These are phyloP conservation scores for Diaporthe citriasiana DNA, from an alignment of 2,329 filamentous ascomycete species.

Conservation along the genomic window DNA sequence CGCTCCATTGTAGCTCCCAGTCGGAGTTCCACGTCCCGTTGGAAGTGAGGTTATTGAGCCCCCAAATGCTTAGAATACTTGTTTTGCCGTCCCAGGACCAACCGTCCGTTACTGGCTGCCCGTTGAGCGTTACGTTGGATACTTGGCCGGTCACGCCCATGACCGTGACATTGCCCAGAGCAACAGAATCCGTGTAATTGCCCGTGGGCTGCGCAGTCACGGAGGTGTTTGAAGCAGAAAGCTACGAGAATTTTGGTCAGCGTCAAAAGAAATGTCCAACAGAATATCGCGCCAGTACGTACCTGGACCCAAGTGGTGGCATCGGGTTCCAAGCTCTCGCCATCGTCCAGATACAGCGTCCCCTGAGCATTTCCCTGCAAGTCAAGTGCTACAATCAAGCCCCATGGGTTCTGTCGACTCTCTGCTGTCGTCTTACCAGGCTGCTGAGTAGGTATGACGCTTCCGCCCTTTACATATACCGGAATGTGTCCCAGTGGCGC, in stretches of 20 bases:
- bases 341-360: constrained; percentile 80
- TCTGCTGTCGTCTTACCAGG: constrained; percentile 76
- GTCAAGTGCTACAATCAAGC: constrained; percentile 73
- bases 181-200: constrained; percentile 67
- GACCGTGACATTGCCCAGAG: constrained; percentile 73
- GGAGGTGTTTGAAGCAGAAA: constrained; percentile 58
- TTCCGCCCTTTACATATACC: constrained; percentile 77
- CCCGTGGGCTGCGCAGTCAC: constrained; percentile 66
- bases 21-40: constrained; percentile 69
- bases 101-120: constrained; percentile 54
- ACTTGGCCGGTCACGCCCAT: constrained; percentile 64
- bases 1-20: constrained; percentile 70
- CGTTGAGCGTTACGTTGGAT: constrained; percentile 67
- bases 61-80: constrained; percentile 64
- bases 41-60: constrained; percentile 62
- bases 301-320: constrained; percentile 68
- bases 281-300: constrained; percentile 43
- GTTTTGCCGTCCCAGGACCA: constrained; percentile 64
- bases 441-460: constrained; percentile 76
- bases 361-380: constrained; percentile 69
- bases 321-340: constrained; percentile 73
- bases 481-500: constrained; percentile 77
- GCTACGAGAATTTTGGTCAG: constrained; percentile 48
- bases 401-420: constrained; percentile 75
- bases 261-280: not conserved